Base-by-base conservation (phyloP, 108 stramenopile genomes). In the Skeletonema tropicum region DNA sequence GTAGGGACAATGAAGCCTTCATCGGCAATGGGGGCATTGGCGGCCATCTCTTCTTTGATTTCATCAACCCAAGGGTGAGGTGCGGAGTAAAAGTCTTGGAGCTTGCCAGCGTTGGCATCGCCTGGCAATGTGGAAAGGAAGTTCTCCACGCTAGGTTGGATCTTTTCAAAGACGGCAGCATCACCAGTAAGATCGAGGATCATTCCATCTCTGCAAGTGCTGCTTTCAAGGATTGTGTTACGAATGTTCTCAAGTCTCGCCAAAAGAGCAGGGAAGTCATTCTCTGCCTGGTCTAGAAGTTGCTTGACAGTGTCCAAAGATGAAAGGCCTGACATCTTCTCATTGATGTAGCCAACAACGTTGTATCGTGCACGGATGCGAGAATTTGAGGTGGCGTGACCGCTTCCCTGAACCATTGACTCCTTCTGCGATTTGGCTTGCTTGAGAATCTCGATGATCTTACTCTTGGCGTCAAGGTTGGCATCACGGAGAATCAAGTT, bases 1-100 rank as follows among this genome's bases (percentile, higher is more conserved):
- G 98, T 97, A 1, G 97, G 97, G 7, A 99, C 94, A 10, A 96
- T 87, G 67, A 97, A 97, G 14, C 96, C 97, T 86, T 97, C 98
- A 77, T 97, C 92, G 13, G 74, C 83, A 52, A 87, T 69, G 5
- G 87, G 82, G 31, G 83, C 90, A 14, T 83, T 70, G 14, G 87
- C 77, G 15, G 84, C 76, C 90, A 96, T 96, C 57, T 89, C 77
- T 70, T 86, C 74, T 80, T 91, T 90, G 17, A 92, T 89, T 41
- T 87, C 75, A 4, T 83, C 75, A 31, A 90, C 89, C 93, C 91
- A 94, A 1, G 94, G 92, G 70, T 97, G 92, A 6, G 84, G 68
- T 32, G 82, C 80, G 5, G 84, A 61, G 75, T 94, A 92, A 71
- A 92, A 92, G 71, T 93, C 60, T 15, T 68, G 83, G 31, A 94